phyloP scores from a whole-genome alignment of 305 asterid species.

The Plantago coronopus region DNA sequence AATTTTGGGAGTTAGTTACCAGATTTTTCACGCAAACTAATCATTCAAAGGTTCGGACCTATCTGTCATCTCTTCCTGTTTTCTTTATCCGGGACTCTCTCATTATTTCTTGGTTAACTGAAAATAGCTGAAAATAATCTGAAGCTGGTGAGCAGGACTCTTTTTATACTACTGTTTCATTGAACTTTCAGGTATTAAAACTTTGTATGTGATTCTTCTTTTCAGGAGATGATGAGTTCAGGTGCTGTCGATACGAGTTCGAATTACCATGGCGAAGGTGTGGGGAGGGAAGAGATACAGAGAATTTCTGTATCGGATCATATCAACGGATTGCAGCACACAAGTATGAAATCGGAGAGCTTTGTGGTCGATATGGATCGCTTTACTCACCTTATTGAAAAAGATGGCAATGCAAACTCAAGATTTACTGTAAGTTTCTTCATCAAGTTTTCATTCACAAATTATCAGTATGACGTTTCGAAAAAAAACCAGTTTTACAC shows the following conservation, averaged over 20 bases:
- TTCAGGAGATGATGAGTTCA: conserved; percentile 36
- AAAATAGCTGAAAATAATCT: conserved; percentile 30
- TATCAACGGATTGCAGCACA: conserved; percentile 29
- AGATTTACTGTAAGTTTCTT: conserved; percentile 48
- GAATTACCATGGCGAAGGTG: conserved; percentile 21
- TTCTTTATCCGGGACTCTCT: conserved; percentile 1
- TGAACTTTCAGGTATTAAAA: not conserved
- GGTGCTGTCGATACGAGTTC: conserved; percentile 17
- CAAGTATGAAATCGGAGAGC: conserved; percentile 36
- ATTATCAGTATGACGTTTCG: too few species aligned
- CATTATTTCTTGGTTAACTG: conserved; percentile 12
- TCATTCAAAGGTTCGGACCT: too few species aligned
- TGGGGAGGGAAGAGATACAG: conserved; percentile 33
- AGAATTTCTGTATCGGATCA: conserved; percentile 37
- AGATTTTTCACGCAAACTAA: conserved; percentile 25
- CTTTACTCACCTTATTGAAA: conserved; percentile 47
- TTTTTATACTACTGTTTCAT: conserved; percentile 28
- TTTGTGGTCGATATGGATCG: conserved; percentile 70
- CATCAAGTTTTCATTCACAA: too few species aligned
- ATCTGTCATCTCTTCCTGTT: conserved; percentile 3
- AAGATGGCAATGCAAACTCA: conserved; percentile 45
- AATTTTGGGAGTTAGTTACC: conserved; percentile 16
- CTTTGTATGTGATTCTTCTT: not conserved
- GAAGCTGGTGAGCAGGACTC: conserved; percentile 30
- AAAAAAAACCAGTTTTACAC: too few species aligned